phyloP scores from a whole-genome alignment of 2,329 filamentous ascomycete species.

The Stachybotrys chartarum region DNA sequence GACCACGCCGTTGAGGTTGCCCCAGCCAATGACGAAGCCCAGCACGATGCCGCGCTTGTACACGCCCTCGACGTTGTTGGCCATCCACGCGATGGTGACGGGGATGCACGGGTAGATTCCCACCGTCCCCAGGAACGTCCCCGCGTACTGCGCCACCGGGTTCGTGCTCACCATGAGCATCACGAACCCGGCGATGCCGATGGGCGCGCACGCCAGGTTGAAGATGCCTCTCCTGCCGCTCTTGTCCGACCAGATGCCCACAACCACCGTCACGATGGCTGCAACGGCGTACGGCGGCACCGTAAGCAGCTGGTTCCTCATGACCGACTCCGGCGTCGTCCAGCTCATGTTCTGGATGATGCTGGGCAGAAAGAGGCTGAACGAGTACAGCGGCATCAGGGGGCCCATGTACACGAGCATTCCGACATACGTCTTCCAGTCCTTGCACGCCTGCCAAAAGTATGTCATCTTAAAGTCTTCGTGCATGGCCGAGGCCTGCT shows the following conservation, averaged over 20 bases:
- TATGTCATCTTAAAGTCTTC: slow-evolving; percentile 70
- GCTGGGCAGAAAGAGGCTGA: slow-evolving; percentile 71
- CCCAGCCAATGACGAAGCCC: slow-evolving; percentile 87
- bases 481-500: slow-evolving; percentile 66
- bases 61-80: slow-evolving; percentile 83
- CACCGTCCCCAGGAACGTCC: slow-evolving; percentile 74
- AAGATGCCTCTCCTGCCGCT: slow-evolving; percentile 67
- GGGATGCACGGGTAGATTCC: slow-evolving; percentile 85
- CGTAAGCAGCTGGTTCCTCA: slow-evolving; percentile 37
- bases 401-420: slow-evolving; percentile 74
- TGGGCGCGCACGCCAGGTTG: slow-evolving; percentile 63
- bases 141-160: slow-evolving; percentile 70
- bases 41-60: slow-evolving; percentile 87
- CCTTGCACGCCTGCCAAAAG: slow-evolving; percentile 63
- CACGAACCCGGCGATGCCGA: slow-evolving; percentile 70
- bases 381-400: slow-evolving; percentile 66
- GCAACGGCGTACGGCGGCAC: slow-evolving; percentile 34
- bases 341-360: slow-evolving; percentile 57
- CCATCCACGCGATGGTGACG: slow-evolving; percentile 82
- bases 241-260: slow-evolving; percentile 67
- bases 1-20: slow-evolving; percentile 84
- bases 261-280: slow-evolving; percentile 26
- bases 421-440: slow-evolving; percentile 78
- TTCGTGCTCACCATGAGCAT: slow-evolving; percentile 65
- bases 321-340: slow-evolving; percentile 21